phyloP scores from a whole-genome alignment of 805 yeast species.

The Nakazawaea laoshanensis region DNA sequence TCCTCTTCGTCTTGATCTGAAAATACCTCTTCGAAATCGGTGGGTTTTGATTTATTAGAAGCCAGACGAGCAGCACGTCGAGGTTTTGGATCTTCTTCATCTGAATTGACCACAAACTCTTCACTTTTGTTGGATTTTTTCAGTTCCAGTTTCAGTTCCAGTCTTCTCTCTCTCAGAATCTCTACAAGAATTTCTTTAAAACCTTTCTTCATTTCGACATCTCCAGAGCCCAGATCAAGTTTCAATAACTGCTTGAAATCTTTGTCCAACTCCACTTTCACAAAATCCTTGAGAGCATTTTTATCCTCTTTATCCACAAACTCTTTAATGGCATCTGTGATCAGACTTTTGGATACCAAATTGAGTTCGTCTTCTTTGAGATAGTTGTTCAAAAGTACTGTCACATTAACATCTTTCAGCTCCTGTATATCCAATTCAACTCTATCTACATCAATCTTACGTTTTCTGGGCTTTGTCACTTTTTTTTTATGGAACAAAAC shows the following conservation, averaged over 20 bases:
- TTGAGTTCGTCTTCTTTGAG: conserved; percentile 56
- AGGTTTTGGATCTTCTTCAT: not conserved
- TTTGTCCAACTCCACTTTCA: conserved; percentile 44
- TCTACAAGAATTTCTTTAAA: conserved; percentile 35
- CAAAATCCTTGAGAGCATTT: conserved; percentile 53
- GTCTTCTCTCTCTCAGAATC: conserved; percentile 25
- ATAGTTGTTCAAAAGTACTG: conserved; percentile 53
- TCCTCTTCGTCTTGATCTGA: too few relatives aligned
- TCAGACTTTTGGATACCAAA: conserved; percentile 66
- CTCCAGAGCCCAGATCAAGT: conserved; percentile 33
- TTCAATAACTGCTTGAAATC: conserved; percentile 42
- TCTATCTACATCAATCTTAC: conserved; percentile 24
- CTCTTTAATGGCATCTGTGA: conserved; percentile 61
- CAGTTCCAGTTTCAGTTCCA: conserved; percentile 3
- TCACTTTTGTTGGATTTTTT: conserved; percentile 1
- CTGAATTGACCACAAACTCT: not conserved
- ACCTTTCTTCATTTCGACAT: conserved; percentile 20
- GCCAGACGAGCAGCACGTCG: too few relatives aligned
- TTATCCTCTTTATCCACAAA: conserved; percentile 79
- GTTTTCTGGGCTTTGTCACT: conserved; percentile 3
- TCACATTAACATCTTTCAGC: conserved; percentile 36
- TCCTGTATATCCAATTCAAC: too few relatives aligned
- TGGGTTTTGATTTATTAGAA: too few relatives aligned
- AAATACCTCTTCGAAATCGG: too few relatives aligned
- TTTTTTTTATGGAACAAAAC: conserved; percentile 57